Conservation (phyloP, 495 filamentous ascomycete genomes). For the Pseudomonodictys pantanalensis region DNA sequence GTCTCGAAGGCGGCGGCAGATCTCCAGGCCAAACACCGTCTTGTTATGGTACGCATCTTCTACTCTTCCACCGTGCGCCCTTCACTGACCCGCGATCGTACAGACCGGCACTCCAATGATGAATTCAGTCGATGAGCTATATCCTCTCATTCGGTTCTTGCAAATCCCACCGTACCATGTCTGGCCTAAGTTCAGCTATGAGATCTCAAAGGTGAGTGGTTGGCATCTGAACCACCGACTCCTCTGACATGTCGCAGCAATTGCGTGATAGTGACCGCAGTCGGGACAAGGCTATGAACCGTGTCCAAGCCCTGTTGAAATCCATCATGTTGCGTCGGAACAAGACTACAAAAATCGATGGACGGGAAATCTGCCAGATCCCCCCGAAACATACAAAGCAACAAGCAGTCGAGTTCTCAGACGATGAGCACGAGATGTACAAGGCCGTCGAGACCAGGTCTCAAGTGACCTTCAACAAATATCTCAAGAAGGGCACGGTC, state of each 20-base stretch:
- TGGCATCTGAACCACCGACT: constrained; percentile 19
- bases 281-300: constrained; percentile 49
- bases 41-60: constrained; percentile 87
- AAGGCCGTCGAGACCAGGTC: constrained; percentile 63
- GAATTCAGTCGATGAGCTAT: constrained; percentile 82
- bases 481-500: constrained; percentile 66
- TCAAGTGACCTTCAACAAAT: constrained; percentile 72
- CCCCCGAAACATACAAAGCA: constrained; percentile 66
- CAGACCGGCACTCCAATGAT: constrained; percentile 93
- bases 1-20: constrained; percentile 58
- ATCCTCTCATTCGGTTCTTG: constrained; percentile 77
- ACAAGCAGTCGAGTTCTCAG: constrained; percentile 66
- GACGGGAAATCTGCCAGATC: constrained; percentile 74
- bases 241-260: constrained; percentile 34
- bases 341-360: constrained; percentile 80
- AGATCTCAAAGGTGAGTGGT: constrained; percentile 33
- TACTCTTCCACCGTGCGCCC: background rate
- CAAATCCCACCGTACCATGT: constrained; percentile 75
- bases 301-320: constrained; percentile 77
- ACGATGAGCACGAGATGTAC: constrained; percentile 73
- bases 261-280: constrained; percentile 45
- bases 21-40: constrained; percentile 64
- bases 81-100: no score
- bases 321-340: constrained; percentile 82
- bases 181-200: constrained; percentile 58